Base-by-base conservation (phyloP, 768 basidiomycete genomes). In the Leccinum incarnatum region DNA sequence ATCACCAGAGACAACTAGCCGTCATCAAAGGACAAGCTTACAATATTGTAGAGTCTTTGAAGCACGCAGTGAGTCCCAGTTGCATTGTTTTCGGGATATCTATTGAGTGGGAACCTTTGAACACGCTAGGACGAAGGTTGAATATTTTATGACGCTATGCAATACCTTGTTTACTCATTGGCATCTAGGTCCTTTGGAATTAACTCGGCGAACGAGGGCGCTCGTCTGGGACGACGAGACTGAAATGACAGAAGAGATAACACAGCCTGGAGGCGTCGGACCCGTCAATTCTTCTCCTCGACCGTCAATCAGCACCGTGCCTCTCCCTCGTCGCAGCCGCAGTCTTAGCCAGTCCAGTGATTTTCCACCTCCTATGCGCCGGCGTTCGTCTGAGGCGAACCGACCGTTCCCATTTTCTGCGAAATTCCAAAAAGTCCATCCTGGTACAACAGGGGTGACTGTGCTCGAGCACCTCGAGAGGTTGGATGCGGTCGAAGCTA, bases 11-110 rank as follows among this genome's bases (percentile, higher is more conserved):
- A 60, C 94, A 96, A 80, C 74, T 95, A 56, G 88, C 92, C n/a
- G 92, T 96, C 5, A 88, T 96, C 59, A 95, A 95, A 75, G 93
- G 92, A 12, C 93, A 95, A 70, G 93, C 90, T 45, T 93, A 88
- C 83, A 94, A 95, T 65, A 88, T 95, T 37, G 81, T 95, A 2
- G 89, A 94, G 69, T 93, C 90, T 2, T 75, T 94, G 53, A 87
- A 81, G 65, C 92, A 94, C 69, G 69, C 77, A 19, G 91, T 91
- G 68, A 70, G 87, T 78, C 10, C 27, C 51, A 37, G 30, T 56
- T 66, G 23, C 30, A 48, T 47, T 12, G 17, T 14, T n/a, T 14
- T 27, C 8, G 40, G 50, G 30, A 48, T 49, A 34, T 9, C 3
- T 40, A 36, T 42, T 65, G 32, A 66, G 1, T 36, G 54, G 21